Percentiles rank a stretch among this genome's conserved stretches.
Evolutionary conservation across 805 yeast species (phyloP).

Genomic region (Grigorovia jiainica): DNA sequence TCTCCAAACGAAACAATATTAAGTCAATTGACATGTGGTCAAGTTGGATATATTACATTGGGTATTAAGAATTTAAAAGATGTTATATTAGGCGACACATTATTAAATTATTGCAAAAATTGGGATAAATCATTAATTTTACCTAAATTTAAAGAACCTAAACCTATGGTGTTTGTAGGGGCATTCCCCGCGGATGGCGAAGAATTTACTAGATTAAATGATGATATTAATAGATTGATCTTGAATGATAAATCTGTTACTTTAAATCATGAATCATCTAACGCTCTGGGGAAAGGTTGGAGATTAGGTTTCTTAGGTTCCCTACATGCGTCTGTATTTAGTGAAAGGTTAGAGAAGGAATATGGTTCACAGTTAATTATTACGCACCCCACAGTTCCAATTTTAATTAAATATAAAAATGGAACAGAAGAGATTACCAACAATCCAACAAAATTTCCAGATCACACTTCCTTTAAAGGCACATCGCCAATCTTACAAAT

Average conservation of each 20-base stretch:
- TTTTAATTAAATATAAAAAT: slow-evolving; percentile 58
- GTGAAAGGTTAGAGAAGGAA: slow-evolving; percentile 84
- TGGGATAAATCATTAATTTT: slow-evolving; percentile 48
- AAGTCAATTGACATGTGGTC: slow-evolving; percentile 68
- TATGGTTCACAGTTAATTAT: slow-evolving; percentile 87
- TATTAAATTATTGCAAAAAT: slow-evolving; percentile 46
- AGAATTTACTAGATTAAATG: slow-evolving; percentile 82
- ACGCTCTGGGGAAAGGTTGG: slow-evolving; percentile 97
- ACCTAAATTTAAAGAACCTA: slow-evolving; percentile 93
- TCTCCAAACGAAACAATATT: slow-evolving; percentile 76
- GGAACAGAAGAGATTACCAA: slow-evolving; percentile 60
- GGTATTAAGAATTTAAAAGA: slow-evolving; percentile 86
- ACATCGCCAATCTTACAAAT: slow-evolving; percentile 34
- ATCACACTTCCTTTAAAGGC: slow-evolving; percentile 22
- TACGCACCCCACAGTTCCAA: slow-evolving; percentile 95
- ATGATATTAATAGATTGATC: slow-evolving; percentile 78
- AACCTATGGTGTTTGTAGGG: slow-evolving; percentile 97
- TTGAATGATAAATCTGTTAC: slow-evolving; percentile 89
- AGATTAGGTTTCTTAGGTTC: slow-evolving; percentile 91
- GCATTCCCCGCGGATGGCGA: slow-evolving; percentile 95
- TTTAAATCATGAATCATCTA: slow-evolving; percentile 80
- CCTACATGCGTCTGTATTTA: slow-evolving; percentile 88
- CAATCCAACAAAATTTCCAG: slow-evolving; percentile 92
- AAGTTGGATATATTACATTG: slow-evolving; percentile 89
- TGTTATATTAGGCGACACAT: slow-evolving; percentile 87